Evolutionary conservation across 148 eudicot species (phyloP), one percentile per base, ranked within the genome.

Genomic region (Rhododendron kiyosumense): DNA sequence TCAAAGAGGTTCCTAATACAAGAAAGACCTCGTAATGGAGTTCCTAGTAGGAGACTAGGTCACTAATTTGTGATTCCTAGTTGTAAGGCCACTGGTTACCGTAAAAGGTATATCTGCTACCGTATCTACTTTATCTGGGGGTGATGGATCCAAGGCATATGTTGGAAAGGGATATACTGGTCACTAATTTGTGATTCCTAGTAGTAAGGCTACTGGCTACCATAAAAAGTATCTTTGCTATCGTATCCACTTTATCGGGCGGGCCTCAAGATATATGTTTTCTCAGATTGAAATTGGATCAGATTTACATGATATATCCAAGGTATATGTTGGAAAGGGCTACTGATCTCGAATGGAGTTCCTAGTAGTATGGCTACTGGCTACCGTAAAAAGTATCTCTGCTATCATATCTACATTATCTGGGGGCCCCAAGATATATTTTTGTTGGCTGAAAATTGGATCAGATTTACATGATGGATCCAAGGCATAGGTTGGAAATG

Each of bases 1-100:
- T 69, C 6, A 32, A 71, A 14, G 76, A 32, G 41, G 76, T 71
- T 71, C 76, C 75, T 69, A 30, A 28, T 69, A 69, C 36, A 28
- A 15, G 36, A 71, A 71, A 4, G 74, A 4, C 76, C 76, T 71
- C 22, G 5, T 71, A 71, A 71, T 14, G 41, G 38, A 71, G 76
- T 71, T 71, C 76, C 76, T 71, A 71, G 76, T 71, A 30, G 76
- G 32, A 14, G 76, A 71, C 76, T 71, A 71, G 76, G 76, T 71
- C 41, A 30, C 76, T 5, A 69, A 26, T 69, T 69, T 69, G 75
- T 69, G 75, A 69, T 69, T 69, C 75, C 75, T 28, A 69, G 36
- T 69, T 28, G 75, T 67, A 69, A 69, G 75, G 75, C 17, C 28
- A 28, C 38, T 69, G 75, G 36, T 38, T 28, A 28, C 36, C 5